A percentile compares a stretch with the other conserved stretches of the same genome.
These are phyloP conservation scores for Colletotrichum karsti DNA, from an alignment of 2,329 filamentous ascomycete species.

Conservation along the genomic window DNA sequence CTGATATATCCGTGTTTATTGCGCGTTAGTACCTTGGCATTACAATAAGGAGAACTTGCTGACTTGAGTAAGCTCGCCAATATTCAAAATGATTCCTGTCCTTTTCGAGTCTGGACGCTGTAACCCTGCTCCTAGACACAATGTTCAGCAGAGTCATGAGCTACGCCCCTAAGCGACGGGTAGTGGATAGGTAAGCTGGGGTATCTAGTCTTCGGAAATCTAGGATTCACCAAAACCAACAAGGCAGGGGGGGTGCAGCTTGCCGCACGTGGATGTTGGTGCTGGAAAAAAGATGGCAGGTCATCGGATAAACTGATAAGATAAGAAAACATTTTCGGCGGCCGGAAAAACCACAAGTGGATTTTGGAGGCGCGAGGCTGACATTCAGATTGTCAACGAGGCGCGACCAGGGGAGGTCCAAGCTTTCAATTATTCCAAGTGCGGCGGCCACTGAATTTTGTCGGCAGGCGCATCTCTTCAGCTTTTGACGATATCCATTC, in stretches of 20 bases:
- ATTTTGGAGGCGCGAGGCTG: constrained; percentile 8
- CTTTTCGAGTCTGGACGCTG: background rate
- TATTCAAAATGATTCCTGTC: background rate
- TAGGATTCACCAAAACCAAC: background rate
- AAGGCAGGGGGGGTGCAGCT: background rate
- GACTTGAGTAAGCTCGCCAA: background rate
- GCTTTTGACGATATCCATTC: background rate
- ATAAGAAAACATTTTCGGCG: background rate
- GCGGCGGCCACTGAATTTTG: constrained; percentile 23
- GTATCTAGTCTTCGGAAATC: constrained; percentile 5
- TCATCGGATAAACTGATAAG: constrained; percentile 25
- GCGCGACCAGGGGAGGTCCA: constrained; percentile 20
- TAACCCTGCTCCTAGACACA: background rate
- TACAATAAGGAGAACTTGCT: background rate
- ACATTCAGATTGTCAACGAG: constrained; percentile 4
- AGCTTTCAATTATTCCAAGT: constrained; percentile 27
- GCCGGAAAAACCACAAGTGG: background rate
- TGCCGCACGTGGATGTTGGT: background rate
- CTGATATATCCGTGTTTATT: background rate
- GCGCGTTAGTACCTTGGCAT: background rate
- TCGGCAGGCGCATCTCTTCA: constrained; percentile 12
- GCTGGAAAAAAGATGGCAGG: background rate
- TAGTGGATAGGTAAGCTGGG: constrained; percentile 7
- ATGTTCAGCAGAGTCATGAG: constrained; percentile 11
- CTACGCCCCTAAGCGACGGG: background rate